Conservation (phyloP, 1,139 yeast species). For the Pichia sorboxylosa region DNA sequence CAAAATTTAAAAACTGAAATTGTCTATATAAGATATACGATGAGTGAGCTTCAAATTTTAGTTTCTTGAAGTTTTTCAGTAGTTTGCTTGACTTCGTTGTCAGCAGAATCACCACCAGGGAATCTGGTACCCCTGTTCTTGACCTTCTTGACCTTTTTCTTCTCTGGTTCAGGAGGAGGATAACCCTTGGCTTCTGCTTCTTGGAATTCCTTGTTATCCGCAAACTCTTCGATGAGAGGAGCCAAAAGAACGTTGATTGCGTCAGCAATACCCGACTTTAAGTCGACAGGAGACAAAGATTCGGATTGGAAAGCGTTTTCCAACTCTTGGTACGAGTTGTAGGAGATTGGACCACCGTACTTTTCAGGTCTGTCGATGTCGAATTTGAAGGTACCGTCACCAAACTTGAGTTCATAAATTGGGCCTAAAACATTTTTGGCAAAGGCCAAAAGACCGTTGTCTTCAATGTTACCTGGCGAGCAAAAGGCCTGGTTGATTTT, state of each 20-base stretch:
- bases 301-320: conserved; percentile 62
- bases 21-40: too few species aligned
- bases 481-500: conserved; percentile 89
- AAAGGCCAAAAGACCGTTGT: conserved; percentile 83
- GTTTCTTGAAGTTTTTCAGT: conserved; percentile 21
- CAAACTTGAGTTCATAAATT: conserved; percentile 60
- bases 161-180: conserved; percentile 57
- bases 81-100: conserved; percentile 5
- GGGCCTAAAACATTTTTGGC: conserved; percentile 79
- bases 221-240: conserved; percentile 70
- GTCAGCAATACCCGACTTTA: conserved; percentile 84
- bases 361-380: conserved; percentile 85
- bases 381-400: conserved; percentile 48
- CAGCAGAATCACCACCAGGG: conserved; percentile 46
- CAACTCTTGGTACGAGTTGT: conserved; percentile 54
- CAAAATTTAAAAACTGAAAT: too few species aligned
- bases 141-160: conserved; percentile 47
- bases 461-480: conserved; percentile 87
- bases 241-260: conserved; percentile 69
- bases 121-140: conserved; percentile 79
- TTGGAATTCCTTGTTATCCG: conserved; percentile 55
- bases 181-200: conserved; percentile 70
- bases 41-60: conserved; percentile 13
- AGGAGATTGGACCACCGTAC: conserved; percentile 87
- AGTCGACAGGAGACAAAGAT: conserved; percentile 81